These are phyloP conservation scores for Paraphysoderma sedebokerense DNA, from an alignment of 371 early-diverging fungal species.

Conservation along the genomic window DNA sequence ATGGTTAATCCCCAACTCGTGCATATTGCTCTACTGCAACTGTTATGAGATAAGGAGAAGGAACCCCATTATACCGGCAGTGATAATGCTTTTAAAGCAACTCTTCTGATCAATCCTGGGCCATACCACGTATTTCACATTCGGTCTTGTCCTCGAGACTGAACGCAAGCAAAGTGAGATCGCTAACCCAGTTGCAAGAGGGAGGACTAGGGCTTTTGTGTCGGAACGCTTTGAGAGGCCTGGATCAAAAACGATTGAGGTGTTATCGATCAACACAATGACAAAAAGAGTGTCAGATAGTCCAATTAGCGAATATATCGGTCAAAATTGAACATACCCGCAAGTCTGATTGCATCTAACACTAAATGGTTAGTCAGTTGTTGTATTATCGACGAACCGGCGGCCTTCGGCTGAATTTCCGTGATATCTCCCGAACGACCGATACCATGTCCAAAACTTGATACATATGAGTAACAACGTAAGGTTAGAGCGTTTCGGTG, in stretches of 20 bases:
- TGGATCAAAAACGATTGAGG: no score
- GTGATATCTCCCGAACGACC: constrained; percentile 13
- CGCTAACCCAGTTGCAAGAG: constrained; percentile 14
- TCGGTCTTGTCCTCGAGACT: background rate
- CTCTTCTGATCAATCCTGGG: constrained; percentile 11
- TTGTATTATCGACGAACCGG: constrained; percentile 11
- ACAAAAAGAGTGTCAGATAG: no score
- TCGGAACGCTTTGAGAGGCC: no score
- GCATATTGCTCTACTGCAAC: no score
- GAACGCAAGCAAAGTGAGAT: constrained; percentile 2
- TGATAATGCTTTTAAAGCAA: constrained; percentile 10
- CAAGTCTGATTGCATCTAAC: constrained; percentile 7
- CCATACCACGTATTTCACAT: constrained; percentile 14
- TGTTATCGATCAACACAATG: no score
- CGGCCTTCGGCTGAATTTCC: constrained; percentile 13
- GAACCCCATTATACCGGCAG: constrained; percentile 7
- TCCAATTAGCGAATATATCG: background rate
- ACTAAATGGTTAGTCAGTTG: constrained; percentile 9
- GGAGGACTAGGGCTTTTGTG: constrained; percentile 9
- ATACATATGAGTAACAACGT: no score
- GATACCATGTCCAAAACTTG: constrained; percentile 11
- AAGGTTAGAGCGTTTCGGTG: no score
- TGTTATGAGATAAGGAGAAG: no score
- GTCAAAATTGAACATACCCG: constrained; percentile 1
- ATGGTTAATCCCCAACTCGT: no score